phyloP scores from a whole-genome alignment of 176 grass and related monocot species.

The Hordeum marinum region DNA sequence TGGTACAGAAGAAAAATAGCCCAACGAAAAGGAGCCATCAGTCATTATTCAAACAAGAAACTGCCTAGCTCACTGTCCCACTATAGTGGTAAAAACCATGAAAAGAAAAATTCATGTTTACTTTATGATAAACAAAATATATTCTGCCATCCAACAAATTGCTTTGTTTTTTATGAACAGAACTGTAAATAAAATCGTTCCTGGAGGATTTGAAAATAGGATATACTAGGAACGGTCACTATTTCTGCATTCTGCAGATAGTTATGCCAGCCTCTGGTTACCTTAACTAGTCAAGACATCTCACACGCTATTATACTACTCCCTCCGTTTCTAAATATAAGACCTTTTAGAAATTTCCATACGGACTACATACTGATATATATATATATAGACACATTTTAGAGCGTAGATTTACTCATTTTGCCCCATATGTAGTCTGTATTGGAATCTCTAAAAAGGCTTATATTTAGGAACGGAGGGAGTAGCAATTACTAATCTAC shows the following conservation, averaged over 20 bases:
- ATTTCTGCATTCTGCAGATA: neutral
- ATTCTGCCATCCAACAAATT: neutral
- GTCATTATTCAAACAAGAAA: neutral
- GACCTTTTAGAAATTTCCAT: too few relatives aligned
- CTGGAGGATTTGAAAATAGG: neutral
- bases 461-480: too few relatives aligned
- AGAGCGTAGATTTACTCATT: too few relatives aligned
- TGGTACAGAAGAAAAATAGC: neutral
- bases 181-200: neutral
- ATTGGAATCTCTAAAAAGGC: too few relatives aligned
- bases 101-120: neutral
- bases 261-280: neutral
- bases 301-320: neutral
- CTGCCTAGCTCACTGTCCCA: neutral
- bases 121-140: neutral
- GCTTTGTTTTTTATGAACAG: neutral
- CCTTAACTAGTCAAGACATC: neutral
- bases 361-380: too few relatives aligned
- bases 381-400: too few relatives aligned
- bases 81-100: neutral
- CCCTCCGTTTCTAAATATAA: too few relatives aligned
- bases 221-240: neutral
- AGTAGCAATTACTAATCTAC: neutral
- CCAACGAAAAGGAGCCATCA: neutral
- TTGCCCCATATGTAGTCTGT: too few relatives aligned